phyloP scores from a whole-genome alignment of 148 eudicot species.

The Tetragonia tetragonoides region DNA sequence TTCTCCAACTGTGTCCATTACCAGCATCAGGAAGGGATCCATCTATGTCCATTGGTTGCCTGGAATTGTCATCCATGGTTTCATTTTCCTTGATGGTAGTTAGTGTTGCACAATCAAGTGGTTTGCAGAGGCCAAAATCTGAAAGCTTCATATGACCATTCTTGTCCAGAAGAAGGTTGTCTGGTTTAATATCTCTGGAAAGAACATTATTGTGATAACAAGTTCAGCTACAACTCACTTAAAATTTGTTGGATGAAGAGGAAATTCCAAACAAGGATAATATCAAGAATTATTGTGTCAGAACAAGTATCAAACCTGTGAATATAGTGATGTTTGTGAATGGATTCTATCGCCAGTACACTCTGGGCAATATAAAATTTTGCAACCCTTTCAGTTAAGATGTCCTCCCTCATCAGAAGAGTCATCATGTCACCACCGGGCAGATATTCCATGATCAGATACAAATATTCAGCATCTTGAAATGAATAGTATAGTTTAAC shows the following conservation, averaged over 20 bases:
- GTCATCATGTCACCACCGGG: slow-evolving; percentile 99
- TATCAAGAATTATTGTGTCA: not conserved
- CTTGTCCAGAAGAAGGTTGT: slow-evolving; percentile 90
- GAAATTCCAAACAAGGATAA: not conserved
- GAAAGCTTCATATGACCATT: slow-evolving; percentile 98
- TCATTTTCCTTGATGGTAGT: slow-evolving; percentile 88
- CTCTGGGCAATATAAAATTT: slow-evolving; percentile 93
- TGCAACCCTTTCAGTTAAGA: slow-evolving; percentile 76
- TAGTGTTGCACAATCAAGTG: slow-evolving; percentile 90
- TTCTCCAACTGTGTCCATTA: slow-evolving; percentile 72
- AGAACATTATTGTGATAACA: not conserved
- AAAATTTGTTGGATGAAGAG: not conserved
- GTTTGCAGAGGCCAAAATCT: slow-evolving; percentile 96
- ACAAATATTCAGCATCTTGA: slow-evolving; percentile 89
- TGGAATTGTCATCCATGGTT: slow-evolving; percentile 59
- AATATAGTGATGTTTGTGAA: slow-evolving; percentile 91
- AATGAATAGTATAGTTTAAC: slow-evolving; percentile 91
- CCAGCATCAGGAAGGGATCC: slow-evolving; percentile 67
- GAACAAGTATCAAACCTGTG: slow-evolving; percentile 59
- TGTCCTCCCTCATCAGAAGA: slow-evolving; percentile 91
- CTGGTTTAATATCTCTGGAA: slow-evolving; percentile 92
- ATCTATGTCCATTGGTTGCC: slow-evolving; percentile 90
- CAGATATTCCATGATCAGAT: slow-evolving; percentile 89
- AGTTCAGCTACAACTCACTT: slow-evolving; percentile 11
- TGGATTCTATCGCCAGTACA: slow-evolving; percentile 90